Evolutionary conservation across 306 rosid genomes (phyloP), one percentile per base, ranked within the genome.

Genomic region (Dalbergia oliveri): DNA sequence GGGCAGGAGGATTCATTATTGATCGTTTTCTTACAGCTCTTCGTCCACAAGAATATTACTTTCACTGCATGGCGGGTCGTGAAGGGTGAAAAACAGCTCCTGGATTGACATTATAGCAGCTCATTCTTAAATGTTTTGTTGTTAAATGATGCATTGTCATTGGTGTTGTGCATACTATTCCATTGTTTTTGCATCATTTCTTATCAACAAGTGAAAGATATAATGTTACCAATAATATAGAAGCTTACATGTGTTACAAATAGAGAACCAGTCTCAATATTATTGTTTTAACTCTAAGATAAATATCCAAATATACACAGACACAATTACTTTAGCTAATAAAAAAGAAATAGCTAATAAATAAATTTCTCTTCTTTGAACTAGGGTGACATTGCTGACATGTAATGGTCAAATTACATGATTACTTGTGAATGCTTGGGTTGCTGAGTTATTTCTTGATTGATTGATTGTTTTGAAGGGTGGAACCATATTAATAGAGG

Each of bases 11-110:
- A 53, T 92, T 95, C 86, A 89, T 93, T 78, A 88, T 89, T 82
- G 99, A 95, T 76, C 93, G 97, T 79, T 95, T 95, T 89, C 99
- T 95, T 84, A 87, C 98, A 14, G 99, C 93, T 75, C 98, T 95
- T 81, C 98, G 86, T 33, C 97, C 97, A 16, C 98, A 93, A 84
- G 99, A 95, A 82, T 95, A 88, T 81, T 95, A 95, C 88, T 95
- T 95, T 73, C 99, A 95, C 81, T 95, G 98, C 81, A 95, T 95
- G 99, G 98, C 98, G 68, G 98, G 99, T 69, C 97, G 99, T 84
- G 99, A 93, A 90, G 98, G 98, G 99, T 93, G 93, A 86, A 66
- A 65, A 43, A 19, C 37, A 51, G 59, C 47, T 86, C 66, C 77
- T 60, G 11, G 70, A 62, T 58, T 63, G 37, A 53, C 51, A 41